Evolutionary conservation across 768 basidiomycete species (phyloP), one percentile per base, ranked within the genome.

Genomic region (Fomitopsis pulvina): DNA sequence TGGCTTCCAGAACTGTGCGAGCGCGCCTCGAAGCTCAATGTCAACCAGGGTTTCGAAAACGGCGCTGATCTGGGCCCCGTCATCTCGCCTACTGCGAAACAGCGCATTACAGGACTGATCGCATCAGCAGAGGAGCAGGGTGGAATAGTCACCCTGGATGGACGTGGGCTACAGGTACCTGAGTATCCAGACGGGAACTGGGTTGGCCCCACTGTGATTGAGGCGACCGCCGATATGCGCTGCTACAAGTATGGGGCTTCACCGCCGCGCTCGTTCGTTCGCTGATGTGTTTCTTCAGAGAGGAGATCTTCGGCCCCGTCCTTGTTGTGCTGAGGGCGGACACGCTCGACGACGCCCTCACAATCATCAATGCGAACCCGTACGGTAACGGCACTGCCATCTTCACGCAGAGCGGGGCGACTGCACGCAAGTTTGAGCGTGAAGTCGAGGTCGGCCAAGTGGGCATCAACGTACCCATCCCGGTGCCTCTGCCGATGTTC

Each of bases 361-460:
- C 81, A 38, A 82, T 95, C 53, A 84, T 98, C 68, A 98, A 98
- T 70, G 68, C 73, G 53, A 97, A 96, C 70, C 75, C 68, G 56
- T 98, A 96, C 64, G 88, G 95, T 7, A 98, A 98, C 59, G 95
- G 95, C 26, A 81, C 93, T 26, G 89, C 92, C 20, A 91, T 96
- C 63, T 98, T 97, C 66, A 99, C 95, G 20, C 91, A 96, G 69
- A 90, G 87, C 12, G 96, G 95, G 14, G 90, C 95, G 28, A 92
- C 92, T 6, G 95, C 93, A 16, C 81, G 95, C 49, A 90, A 87
- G 66, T 99, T 96, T 54, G 95, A 98, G 69, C 73, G 72, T 11
- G 77, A 83, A 41, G 83, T 95, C 47, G 89, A 97, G 56, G 83
- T 92, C 46, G 93, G 93, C 21, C 92, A 90, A 67, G 80, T 99